A percentile compares a stretch with the other conserved stretches of the same genome.
phyloP scores from a whole-genome alignment of 2,329 filamentous ascomycete genomes.

The Diaporthe vaccinii region DNA sequence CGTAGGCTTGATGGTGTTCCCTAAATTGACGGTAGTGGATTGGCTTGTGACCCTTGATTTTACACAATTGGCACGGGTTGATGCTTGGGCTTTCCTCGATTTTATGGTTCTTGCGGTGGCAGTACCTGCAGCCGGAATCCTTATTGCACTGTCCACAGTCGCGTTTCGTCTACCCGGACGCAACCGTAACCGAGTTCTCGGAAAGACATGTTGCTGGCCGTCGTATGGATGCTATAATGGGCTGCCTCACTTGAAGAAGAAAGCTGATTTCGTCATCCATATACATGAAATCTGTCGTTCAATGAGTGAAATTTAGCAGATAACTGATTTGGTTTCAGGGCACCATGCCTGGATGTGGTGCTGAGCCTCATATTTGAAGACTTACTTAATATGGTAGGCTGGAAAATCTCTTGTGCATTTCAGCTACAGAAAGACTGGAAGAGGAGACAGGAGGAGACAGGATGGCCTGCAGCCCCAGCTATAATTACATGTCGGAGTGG shows the following conservation, averaged over 20 bases:
- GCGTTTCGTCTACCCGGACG: background rate
- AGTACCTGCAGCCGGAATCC: background rate
- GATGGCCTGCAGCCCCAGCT: too few species aligned
- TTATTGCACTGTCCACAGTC: background rate
- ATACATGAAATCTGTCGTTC: too few species aligned
- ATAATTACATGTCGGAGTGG: too few species aligned
- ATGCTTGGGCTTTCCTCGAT: background rate
- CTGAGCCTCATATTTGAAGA: too few species aligned
- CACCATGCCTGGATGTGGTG: too few species aligned
- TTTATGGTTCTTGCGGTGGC: background rate
- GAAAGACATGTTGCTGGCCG: background rate
- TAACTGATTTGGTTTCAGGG: too few species aligned
- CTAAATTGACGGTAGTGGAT: background rate
- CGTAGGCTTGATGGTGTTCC: background rate
- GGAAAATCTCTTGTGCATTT: too few species aligned
- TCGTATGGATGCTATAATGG: background rate
- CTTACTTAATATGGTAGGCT: too few species aligned
- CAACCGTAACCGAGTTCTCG: background rate
- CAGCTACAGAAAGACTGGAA: too few species aligned
- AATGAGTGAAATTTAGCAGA: too few species aligned
- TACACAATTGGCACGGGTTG: background rate
- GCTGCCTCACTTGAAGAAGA: background rate
- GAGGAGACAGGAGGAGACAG: too few species aligned
- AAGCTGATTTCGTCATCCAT: too few species aligned
- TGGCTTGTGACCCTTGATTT: background rate